Evolutionary conservation across 1,284 basidiomycete species (phyloP), one percentile per base, ranked within the genome.

Genomic region (Ustilago hordei): DNA sequence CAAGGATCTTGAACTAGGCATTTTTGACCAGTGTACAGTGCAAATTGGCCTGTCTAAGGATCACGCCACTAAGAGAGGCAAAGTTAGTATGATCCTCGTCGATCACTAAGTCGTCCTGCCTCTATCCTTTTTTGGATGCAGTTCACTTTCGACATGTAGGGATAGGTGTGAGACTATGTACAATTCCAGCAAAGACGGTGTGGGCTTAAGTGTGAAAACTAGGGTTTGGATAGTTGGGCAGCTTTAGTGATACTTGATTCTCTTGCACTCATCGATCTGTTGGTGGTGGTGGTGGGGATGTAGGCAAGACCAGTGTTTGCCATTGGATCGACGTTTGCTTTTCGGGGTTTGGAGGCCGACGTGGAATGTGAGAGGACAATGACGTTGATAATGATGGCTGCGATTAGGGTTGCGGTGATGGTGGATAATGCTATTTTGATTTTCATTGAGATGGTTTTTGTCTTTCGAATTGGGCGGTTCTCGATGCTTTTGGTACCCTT

Each of bases 1-100:
- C 11, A 61, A 38, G 39, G 80, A 84, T 38, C 15, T 84, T 4
- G 81, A 68, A 52, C 53, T 86, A 23, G 87, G 87, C 38, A 85
- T 98, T 32, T 98, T 99, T 86, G 95, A 98, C 87, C 93, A 94
- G 86, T 94, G 98, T 63, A 89, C 87, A 19, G 96, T 99, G 17
- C 90, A 91, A 80, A 93, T 99, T 57, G 91, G 92, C 61, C 93
- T 98, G 3, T 94, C 96, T 86, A 97, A 95, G 81, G 95, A 99
- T 86, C 91, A 90, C 83, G 96, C 95, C 81, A 98, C 95, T 8
- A 94, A 97, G 86, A 89, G 96, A 64, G 95, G 94, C 11, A 92
- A 92, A 80, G 95, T 97, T 8, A 93, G 92, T 87, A 96, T 97
- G 95, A 90, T 89, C 6, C 88, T 97, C 50, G 88, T 92, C 28